phyloP scores from a whole-genome alignment of 2,329 filamentous ascomycete species.

The Fusarium devonianum region DNA sequence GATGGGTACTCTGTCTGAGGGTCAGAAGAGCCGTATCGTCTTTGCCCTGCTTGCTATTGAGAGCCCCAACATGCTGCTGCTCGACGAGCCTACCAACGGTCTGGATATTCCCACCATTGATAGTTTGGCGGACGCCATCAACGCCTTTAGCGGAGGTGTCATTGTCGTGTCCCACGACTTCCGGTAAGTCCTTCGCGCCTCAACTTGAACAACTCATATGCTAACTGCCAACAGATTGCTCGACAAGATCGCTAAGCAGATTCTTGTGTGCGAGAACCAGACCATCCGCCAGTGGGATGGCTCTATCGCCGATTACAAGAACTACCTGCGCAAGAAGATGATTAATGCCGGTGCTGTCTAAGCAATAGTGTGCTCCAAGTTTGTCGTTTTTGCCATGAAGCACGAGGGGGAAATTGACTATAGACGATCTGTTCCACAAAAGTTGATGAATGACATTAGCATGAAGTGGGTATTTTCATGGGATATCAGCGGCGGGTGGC shows the following conservation, averaged over 20 bases:
- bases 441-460: conserved; percentile 40
- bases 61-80: conserved; percentile 93
- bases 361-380: conserved; percentile 37
- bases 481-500: conserved; percentile 40
- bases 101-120: conserved; percentile 99
- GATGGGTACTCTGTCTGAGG: conserved; percentile 97
- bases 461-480: conserved; percentile 43
- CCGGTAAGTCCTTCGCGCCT: conserved; percentile 67
- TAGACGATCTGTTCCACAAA: conserved; percentile 42
- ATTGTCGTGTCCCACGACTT: conserved; percentile 99
- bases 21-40: conserved; percentile 97
- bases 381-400: conserved; percentile 30
- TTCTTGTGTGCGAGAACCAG: conserved; percentile 98
- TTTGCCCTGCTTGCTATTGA: conserved; percentile 97
- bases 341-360: conserved; percentile 85
- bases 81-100: conserved; percentile 99
- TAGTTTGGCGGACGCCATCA: conserved; percentile 96
- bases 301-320: conserved; percentile 94
- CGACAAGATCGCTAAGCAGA: conserved; percentile 99
- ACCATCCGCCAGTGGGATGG: conserved; percentile 90
- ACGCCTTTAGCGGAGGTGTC: conserved; percentile 94
- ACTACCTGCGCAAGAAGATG: conserved; percentile 99
- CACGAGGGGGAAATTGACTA: conserved; percentile 41
- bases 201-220: not conserved
- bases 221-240: conserved; percentile 70